Base-by-base conservation (phyloP, 345 rosid species). In the Aquilaria yunnanensis region DNA sequence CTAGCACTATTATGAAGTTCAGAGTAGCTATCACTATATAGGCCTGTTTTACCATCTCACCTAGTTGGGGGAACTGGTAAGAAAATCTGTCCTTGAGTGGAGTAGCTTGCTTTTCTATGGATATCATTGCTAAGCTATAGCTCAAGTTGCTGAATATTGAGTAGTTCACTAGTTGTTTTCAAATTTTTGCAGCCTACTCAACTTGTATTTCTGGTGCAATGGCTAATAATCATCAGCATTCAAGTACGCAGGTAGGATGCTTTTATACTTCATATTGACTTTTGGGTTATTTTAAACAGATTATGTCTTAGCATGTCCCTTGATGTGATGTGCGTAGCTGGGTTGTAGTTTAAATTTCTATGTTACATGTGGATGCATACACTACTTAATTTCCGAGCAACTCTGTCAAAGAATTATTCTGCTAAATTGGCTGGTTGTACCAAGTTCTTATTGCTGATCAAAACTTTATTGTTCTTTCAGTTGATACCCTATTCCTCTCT, bases 171-270 rank as follows among this genome's bases (percentile, higher is more conserved):
- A 37, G 23, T 23, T 37, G 7, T 37, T 37, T 37, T 37, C 8
- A 37, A 37, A 51, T 67, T 30, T 32, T 56, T 61, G 53, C 68
- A 70, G 80, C 29, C 30, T 23, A 53, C 45, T 8, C 29, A 65
- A 51, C 58, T 75, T 30, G 57, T 12, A 9, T 57, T 54, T 67
- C 73, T 60, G 53, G 69, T 67, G 60, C 57, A 51, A 87, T 90
- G 97, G 79, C 90, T 57, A 84, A 82, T 68, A 85, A 82, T 74
- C 74, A 86, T 70, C 96, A 78, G 51, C 72, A 87, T 48, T 78
- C 95, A 32, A 85, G 86, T 64, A 54, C 79, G 3, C 96, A 87
- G 88, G 94, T 87, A 55, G 23, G 60, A 11, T 60, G 56, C 64
- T 29, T 33, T 53, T 62, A 33, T 9, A 37, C 51, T 66, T 5